Conservation (phyloP, 176 grass and related monocot species). For the Hsuehochloa calcarea region DNA sequence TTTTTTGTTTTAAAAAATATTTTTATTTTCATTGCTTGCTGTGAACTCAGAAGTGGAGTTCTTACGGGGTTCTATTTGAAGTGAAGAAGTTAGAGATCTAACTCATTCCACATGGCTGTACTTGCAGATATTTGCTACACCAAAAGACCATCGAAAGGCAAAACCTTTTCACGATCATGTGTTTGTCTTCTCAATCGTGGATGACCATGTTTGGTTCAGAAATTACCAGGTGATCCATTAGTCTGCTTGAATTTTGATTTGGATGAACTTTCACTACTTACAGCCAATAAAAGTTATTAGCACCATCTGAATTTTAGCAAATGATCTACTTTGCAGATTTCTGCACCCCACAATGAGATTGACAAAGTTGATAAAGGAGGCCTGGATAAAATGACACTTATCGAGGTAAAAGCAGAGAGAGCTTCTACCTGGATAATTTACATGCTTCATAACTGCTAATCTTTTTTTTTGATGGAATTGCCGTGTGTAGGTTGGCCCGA, state of each 20-base stretch:
- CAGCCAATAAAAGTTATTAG: not conserved
- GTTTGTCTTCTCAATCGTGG: constrained; percentile 82
- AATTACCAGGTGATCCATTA: constrained; percentile 78
- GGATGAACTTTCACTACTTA: not conserved
- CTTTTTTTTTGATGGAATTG: not conserved
- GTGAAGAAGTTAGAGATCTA: not conserved
- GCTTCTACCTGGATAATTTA: constrained; percentile 8
- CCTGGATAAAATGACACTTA: constrained; percentile 88
- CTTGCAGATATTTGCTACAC: constrained; percentile 80
- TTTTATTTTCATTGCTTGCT: not conserved
- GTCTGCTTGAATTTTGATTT: constrained; percentile 13
- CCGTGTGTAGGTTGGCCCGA: constrained; percentile 76
- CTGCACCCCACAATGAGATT: constrained; percentile 86
- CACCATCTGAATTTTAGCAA: constrained; percentile 18
- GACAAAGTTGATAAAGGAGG: constrained; percentile 91
- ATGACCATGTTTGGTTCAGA: constrained; percentile 93
- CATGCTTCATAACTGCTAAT: not conserved
- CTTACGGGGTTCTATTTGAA: not conserved
- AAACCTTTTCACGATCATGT: constrained; percentile 98
- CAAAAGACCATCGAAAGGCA: constrained; percentile 78
- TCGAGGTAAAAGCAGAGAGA: constrained; percentile 57
- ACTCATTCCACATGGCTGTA: not conserved
- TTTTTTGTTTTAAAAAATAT: not conserved
- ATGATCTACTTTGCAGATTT: constrained; percentile 51
- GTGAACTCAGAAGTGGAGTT: not conserved